Conservation (phyloP, 345 rosid genomes). For the Salix caprea region DNA sequence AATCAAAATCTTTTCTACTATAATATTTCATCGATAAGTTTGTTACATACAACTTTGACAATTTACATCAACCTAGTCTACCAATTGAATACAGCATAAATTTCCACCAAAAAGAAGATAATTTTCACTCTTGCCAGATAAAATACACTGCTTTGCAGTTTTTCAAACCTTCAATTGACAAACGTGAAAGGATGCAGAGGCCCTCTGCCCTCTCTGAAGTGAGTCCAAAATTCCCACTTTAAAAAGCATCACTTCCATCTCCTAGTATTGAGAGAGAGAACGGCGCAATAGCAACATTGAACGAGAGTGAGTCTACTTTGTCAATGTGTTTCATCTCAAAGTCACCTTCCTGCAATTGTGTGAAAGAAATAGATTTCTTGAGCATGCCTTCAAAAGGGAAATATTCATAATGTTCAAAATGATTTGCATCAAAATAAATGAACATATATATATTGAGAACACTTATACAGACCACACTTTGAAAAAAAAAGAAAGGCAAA, state of each 20-base stretch:
- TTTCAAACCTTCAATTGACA: conserved; percentile 8
- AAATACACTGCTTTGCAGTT: background rate
- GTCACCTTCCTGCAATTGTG: conserved; percentile 62
- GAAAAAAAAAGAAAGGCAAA: background rate
- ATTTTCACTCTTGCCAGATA: conserved; percentile 8
- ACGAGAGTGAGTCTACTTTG: conserved; percentile 41
- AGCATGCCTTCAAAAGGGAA: background rate
- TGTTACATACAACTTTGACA: conserved; percentile 6
- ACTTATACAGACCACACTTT: background rate
- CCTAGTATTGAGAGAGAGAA: conserved; percentile 56
- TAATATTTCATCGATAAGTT: background rate
- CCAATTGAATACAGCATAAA: conserved; percentile 4
- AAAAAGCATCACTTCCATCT: conserved; percentile 45
- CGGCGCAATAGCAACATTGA: conserved; percentile 64
- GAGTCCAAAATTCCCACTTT: background rate
- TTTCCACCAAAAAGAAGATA: background rate
- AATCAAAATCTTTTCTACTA: background rate
- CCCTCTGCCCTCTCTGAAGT: background rate
- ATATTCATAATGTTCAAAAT: background rate
- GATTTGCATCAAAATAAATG: background rate
- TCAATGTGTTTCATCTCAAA: conserved; percentile 77
- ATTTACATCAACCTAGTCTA: background rate
- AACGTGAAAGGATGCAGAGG: background rate
- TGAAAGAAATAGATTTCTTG: background rate
- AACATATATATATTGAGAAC: background rate